Percentiles rank a stretch among this genome's conserved stretches.
Evolutionary conservation across 805 yeast genomes (phyloP).

Genomic region (Zygosaccharomyces rouxii): DNA sequence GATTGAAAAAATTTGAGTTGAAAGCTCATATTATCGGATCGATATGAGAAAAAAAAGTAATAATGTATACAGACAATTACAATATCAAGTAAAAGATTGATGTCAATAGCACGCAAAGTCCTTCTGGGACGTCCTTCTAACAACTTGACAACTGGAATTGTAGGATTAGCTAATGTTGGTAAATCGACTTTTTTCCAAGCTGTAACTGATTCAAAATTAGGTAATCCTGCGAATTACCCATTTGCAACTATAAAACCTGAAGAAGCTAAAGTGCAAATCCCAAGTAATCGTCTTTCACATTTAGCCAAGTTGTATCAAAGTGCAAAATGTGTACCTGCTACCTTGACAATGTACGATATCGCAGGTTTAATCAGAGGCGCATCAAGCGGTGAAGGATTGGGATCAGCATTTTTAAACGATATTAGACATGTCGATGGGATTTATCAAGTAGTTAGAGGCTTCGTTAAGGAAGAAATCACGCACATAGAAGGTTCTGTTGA

Average conservation of each 20-base stretch:
- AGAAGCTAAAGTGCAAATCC: constrained; percentile 69
- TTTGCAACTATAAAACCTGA: constrained; percentile 87
- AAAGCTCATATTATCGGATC: neutral
- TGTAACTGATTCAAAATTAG: constrained; percentile 85
- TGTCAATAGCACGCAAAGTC: constrained; percentile 47
- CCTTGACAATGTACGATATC: constrained; percentile 67
- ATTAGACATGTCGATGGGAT: constrained; percentile 78
- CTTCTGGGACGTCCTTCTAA: constrained; percentile 76
- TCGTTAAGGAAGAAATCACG: constrained; percentile 69
- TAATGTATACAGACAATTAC: neutral
- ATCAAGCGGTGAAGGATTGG: constrained; percentile 77
- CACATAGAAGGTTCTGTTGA: constrained; percentile 70
- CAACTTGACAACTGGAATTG: constrained; percentile 77
- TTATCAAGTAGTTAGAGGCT: constrained; percentile 73
- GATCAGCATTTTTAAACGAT: constrained; percentile 74
- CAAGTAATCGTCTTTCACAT: constrained; percentile 55
- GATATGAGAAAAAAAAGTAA: neutral
- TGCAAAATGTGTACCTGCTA: constrained; percentile 61
- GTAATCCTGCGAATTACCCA: constrained; percentile 97
- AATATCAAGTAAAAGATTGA: neutral
- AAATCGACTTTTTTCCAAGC: constrained; percentile 98
- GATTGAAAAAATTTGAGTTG: neutral
- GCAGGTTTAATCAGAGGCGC: constrained; percentile 84
- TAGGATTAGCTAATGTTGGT: constrained; percentile 92
- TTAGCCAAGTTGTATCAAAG: constrained; percentile 55